phyloP scores from a whole-genome alignment of 176 grass and related monocot genomes.

The Triticum monococcum region DNA sequence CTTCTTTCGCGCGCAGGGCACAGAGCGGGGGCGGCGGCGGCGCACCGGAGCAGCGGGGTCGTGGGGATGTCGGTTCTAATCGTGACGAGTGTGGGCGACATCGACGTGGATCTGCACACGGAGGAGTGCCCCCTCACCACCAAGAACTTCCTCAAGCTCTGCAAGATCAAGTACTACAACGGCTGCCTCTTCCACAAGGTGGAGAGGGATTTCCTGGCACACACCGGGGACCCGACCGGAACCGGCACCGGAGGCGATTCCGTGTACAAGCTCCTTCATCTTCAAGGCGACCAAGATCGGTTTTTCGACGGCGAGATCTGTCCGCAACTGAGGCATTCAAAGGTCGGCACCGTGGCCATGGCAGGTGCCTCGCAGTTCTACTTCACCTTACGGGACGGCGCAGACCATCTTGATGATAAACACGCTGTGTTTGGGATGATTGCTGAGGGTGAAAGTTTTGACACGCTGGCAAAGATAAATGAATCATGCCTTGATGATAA shows the following conservation, averaged over 20 bases:
- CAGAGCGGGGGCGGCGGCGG: too few species aligned
- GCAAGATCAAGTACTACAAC: slow-evolving; percentile 95
- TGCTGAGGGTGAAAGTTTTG: slow-evolving; percentile 47
- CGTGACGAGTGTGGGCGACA: slow-evolving; percentile 76
- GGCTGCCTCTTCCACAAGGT: slow-evolving; percentile 88
- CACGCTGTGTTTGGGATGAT: slow-evolving; percentile 84
- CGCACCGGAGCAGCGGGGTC: background rate
- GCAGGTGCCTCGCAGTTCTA: slow-evolving; percentile 82
- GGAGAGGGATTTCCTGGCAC: slow-evolving; percentile 85
- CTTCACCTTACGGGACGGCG: slow-evolving; percentile 66
- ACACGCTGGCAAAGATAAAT: slow-evolving; percentile 81
- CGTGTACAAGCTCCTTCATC: slow-evolving; percentile 69
- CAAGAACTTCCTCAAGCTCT: slow-evolving; percentile 97
- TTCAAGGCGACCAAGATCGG: slow-evolving; percentile 78
- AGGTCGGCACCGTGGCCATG: slow-evolving; percentile 80
- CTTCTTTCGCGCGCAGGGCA: too few species aligned
- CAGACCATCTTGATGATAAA: slow-evolving; percentile 85
- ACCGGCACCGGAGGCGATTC: slow-evolving; percentile 69
- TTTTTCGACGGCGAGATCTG: slow-evolving; percentile 74
- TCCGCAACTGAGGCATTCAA: slow-evolving; percentile 69
- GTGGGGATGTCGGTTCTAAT: slow-evolving; percentile 69
- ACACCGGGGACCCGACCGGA: slow-evolving; percentile 72
- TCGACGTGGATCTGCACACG: slow-evolving; percentile 77
- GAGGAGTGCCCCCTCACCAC: slow-evolving; percentile 61
- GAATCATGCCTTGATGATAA: slow-evolving; percentile 75